These are phyloP conservation scores for Lepiota venenata DNA, from an alignment of 768 basidiomycete species.

Conservation along the genomic window DNA sequence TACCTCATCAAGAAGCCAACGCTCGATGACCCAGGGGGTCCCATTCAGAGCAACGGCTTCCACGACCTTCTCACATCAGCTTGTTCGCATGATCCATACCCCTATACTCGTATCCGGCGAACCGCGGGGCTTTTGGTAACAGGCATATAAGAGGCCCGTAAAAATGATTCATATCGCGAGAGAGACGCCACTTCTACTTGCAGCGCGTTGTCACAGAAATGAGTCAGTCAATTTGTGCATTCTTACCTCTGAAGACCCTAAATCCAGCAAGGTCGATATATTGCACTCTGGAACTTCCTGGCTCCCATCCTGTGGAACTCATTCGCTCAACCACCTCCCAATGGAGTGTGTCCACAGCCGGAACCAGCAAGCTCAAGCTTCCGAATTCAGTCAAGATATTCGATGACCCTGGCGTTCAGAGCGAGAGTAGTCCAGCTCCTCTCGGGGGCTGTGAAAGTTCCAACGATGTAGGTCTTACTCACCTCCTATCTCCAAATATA, in stretches of 20 bases:
- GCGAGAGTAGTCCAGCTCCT: constrained; percentile 18
- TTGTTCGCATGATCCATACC: too few relatives aligned
- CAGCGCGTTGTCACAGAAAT: too few relatives aligned
- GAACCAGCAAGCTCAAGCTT: constrained; percentile 15
- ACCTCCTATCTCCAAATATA: background rate
- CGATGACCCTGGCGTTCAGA: constrained; percentile 17
- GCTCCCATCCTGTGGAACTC: background rate
- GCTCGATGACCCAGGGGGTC: too few relatives aligned
- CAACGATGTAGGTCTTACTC: constrained; percentile 20
- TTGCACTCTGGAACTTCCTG: background rate
- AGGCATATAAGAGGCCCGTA: too few relatives aligned
- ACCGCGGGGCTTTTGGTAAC: too few relatives aligned
- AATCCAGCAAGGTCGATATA: background rate
- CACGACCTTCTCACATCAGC: too few relatives aligned
- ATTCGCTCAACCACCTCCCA: background rate
- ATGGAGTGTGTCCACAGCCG: constrained; percentile 18
- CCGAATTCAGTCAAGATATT: constrained; percentile 19
- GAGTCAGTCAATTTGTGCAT: too few relatives aligned
- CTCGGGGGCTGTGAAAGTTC: constrained; percentile 23
- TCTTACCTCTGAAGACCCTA: background rate
- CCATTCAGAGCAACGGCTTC: too few relatives aligned
- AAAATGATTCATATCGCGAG: too few relatives aligned
- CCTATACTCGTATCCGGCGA: too few relatives aligned
- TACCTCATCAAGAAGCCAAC: too few relatives aligned
- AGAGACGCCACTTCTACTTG: too few relatives aligned